Percentiles rank a stretch among this genome's conserved stretches.
Conservation (phyloP, 2,329 filamentous ascomycete species). For the Colletotrichum lindemuthianum region DNA sequence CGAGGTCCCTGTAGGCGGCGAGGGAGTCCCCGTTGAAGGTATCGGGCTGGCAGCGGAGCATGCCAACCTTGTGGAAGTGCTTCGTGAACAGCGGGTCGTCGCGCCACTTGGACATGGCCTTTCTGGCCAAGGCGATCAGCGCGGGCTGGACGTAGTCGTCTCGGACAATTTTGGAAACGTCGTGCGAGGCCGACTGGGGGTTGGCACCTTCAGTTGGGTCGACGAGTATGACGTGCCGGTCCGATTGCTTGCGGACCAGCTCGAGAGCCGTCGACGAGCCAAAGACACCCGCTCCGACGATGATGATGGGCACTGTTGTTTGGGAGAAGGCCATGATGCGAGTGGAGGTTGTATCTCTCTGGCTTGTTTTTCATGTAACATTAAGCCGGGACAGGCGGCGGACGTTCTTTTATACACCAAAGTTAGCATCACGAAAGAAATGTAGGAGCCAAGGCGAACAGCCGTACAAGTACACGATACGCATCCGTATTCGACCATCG, state of each 20-base stretch:
- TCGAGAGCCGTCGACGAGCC: slow-evolving; percentile 54
- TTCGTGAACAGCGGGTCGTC: slow-evolving; percentile 59
- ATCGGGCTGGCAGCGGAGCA: slow-evolving; percentile 54
- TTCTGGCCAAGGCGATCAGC: slow-evolving; percentile 52
- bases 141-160: slow-evolving; percentile 53
- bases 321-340: background rate
- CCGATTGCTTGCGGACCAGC: slow-evolving; percentile 41
- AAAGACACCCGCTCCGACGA: slow-evolving; percentile 56
- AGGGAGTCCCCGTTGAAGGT: slow-evolving; percentile 58
- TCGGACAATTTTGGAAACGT: slow-evolving; percentile 56
- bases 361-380: background rate
- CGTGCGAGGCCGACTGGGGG: slow-evolving; percentile 56
- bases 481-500: background rate
- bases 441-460: background rate
- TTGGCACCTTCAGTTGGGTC: slow-evolving; percentile 50
- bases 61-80: slow-evolving; percentile 68
- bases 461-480: background rate
- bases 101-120: slow-evolving; percentile 53
- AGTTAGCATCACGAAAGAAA: background rate
- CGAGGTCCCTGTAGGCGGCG: slow-evolving; percentile 46
- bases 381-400: background rate
- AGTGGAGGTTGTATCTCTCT: background rate
- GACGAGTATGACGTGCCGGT: slow-evolving; percentile 47
- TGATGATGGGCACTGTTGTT: slow-evolving; percentile 42
- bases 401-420: slow-evolving; percentile 7